These are phyloP conservation scores for Yamadazyma membranifaciens DNA, from an alignment of 1,139 yeast species.

Conservation along the genomic window DNA sequence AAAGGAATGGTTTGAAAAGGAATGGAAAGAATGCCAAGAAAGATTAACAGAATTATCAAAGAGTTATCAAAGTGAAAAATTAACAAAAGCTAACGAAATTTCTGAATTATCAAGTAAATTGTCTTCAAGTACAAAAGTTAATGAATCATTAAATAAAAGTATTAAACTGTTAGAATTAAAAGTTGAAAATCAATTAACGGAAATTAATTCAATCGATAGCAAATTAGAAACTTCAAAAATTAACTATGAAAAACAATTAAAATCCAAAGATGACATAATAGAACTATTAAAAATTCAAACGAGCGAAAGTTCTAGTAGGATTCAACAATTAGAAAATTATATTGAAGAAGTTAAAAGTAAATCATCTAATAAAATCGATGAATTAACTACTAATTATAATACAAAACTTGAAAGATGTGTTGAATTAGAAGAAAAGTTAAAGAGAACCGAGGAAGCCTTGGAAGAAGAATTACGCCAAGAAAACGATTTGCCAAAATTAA, in stretches of 20 bases:
- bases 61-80: slow-evolving; percentile 37
- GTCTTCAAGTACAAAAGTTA: slow-evolving; percentile 22
- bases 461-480: slow-evolving; percentile 42
- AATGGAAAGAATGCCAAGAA: slow-evolving; percentile 37
- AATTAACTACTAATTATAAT: slow-evolving; percentile 22
- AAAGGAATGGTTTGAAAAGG: slow-evolving; percentile 50
- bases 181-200: slow-evolving; percentile 45
- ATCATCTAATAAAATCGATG: slow-evolving; percentile 28
- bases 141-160: slow-evolving; percentile 18
- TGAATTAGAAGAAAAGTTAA: slow-evolving; percentile 35
- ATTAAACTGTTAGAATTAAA: slow-evolving; percentile 22
- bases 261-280: slow-evolving; percentile 61
- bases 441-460: slow-evolving; percentile 41
- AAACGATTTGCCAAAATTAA: slow-evolving; percentile 38
- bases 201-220: slow-evolving; percentile 29
- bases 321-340: slow-evolving; percentile 47
- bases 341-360: slow-evolving; percentile 41
- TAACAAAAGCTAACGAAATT: slow-evolving; percentile 29
- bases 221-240: slow-evolving; percentile 40
- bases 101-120: slow-evolving; percentile 27
- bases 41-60: slow-evolving; percentile 40
- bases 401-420: slow-evolving; percentile 33
- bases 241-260: slow-evolving; percentile 60
- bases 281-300: slow-evolving; percentile 57
- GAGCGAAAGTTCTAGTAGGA: slow-evolving; percentile 44